These are phyloP conservation scores for Entamoeba invadens DNA, from an alignment of 208 protist species.

Conservation along the genomic window DNA sequence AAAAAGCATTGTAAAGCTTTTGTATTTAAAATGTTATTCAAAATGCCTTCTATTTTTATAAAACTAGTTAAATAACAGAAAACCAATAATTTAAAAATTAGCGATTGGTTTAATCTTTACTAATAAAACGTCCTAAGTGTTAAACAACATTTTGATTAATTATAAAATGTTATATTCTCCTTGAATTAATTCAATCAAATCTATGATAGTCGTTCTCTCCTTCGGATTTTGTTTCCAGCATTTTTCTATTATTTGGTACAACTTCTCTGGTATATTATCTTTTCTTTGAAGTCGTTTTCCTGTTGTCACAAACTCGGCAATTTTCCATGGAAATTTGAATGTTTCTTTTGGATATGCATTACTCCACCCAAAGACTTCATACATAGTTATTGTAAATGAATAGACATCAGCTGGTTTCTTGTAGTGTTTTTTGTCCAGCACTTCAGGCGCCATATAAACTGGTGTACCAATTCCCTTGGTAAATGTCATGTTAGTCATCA, in stretches of 20 bases:
- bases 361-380: constrained; percentile 31
- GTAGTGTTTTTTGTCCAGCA: constrained; percentile 27
- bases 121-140: too few species aligned
- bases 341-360: background rate
- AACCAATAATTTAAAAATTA: too few species aligned
- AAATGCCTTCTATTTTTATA: too few species aligned
- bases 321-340: background rate
- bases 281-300: background rate
- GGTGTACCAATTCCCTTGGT: constrained; percentile 12
- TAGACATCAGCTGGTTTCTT: constrained; percentile 41
- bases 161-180: too few species aligned
- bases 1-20: too few species aligned
- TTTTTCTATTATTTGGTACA: background rate
- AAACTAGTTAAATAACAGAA: too few species aligned
- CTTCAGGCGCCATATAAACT: constrained; percentile 38
- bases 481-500: background rate
- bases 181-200: background rate
- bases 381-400: constrained; percentile 41
- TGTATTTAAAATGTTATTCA: too few species aligned
- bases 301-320: background rate
- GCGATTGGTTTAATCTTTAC: too few species aligned
- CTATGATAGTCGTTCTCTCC: background rate
- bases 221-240: background rate
- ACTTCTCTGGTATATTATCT: background rate
- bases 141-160: too few species aligned